Evolutionary conservation across 768 basidiomycete species (phyloP), one percentile per base, ranked within the genome.

Genomic region (Floccularia luteovirens): DNA sequence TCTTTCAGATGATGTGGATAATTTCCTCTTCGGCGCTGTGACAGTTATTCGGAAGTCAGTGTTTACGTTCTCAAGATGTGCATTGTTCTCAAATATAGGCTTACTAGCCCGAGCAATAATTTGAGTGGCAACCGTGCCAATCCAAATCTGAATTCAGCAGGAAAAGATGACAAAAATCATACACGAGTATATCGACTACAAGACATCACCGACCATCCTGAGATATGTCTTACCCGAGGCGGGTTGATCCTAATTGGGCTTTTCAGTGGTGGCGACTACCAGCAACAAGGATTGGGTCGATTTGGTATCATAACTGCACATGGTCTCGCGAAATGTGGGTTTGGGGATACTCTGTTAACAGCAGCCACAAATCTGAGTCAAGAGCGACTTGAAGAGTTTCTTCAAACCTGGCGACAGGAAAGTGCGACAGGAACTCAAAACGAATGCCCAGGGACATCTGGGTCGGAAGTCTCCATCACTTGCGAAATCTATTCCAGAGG

Each of bases 1-100:
- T 19, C 69, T 93, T 31, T 88, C 92, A 0, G 93, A 97, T 57
- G 93, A 96, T 51, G 91, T 92, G 1, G 92, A 97, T 53, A 92
- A 79, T 40, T 83, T 94, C 53, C 61, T 96, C 2, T 97, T 97
- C 46, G 91, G 92, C 16, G 91, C 90, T 1, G 72, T 63, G 4
- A 77, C 77, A 32, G 79, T 97, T 21, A 76, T 94, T 48, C 75
- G 92, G 53, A 96, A 94, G 89, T 89, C 45, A 37, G 70, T 68
- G 44, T 2, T 40, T 24, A 24, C 23, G 34, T 41, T n/a, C 13
- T 25, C 35, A 17, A 13, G 3, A 6, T 11, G 31, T 44, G 24
- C 35, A 40, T 24, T 13, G 16, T n/a, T 35, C 38, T 47, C 37
- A 45, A n/a, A 39, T 47, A 30, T 42, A 36, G 3, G 24, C 20